Percentiles rank a stretch among this genome's conserved stretches.
phyloP scores from a whole-genome alignment of 2,329 filamentous ascomycete species.

The Xylaria sp. region DNA sequence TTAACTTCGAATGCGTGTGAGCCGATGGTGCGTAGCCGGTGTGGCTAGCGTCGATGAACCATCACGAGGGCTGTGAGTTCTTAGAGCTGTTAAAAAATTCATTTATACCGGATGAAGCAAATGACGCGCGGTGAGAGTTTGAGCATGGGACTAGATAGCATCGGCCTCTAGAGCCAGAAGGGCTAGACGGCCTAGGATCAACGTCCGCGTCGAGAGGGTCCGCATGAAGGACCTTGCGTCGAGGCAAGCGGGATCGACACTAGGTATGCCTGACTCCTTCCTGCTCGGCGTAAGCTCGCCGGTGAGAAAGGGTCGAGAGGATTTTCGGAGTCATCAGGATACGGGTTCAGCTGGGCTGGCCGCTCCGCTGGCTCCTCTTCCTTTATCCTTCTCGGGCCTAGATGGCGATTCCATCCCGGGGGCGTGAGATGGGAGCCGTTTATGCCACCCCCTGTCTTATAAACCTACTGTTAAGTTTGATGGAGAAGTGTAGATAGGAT shows the following conservation, averaged over 20 bases:
- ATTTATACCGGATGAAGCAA: neutral
- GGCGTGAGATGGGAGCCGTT: constrained; percentile 3
- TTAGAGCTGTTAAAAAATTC: neutral
- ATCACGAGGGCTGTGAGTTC: no score
- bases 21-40: no score
- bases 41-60: no score
- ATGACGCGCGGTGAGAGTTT: neutral
- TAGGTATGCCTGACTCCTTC: constrained; percentile 7
- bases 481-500: neutral
- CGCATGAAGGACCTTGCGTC: constrained; percentile 14
- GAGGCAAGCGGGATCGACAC: constrained; percentile 20
- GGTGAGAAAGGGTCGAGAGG: constrained; percentile 15
- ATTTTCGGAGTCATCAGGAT: constrained; percentile 2
- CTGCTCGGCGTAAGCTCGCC: constrained; percentile 1
- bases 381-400: neutral
- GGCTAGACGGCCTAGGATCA: neutral
- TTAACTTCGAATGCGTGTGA: no score
- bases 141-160: neutral
- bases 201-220: neutral
- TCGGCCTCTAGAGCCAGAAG: neutral
- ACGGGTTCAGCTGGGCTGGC: neutral
- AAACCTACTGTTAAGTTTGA: neutral
- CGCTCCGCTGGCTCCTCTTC: constrained; percentile 15
- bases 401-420: neutral
- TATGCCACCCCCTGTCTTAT: neutral